Base-by-base conservation (phyloP, 176 grass and related monocot genomes). In the Phragmites australis region DNA sequence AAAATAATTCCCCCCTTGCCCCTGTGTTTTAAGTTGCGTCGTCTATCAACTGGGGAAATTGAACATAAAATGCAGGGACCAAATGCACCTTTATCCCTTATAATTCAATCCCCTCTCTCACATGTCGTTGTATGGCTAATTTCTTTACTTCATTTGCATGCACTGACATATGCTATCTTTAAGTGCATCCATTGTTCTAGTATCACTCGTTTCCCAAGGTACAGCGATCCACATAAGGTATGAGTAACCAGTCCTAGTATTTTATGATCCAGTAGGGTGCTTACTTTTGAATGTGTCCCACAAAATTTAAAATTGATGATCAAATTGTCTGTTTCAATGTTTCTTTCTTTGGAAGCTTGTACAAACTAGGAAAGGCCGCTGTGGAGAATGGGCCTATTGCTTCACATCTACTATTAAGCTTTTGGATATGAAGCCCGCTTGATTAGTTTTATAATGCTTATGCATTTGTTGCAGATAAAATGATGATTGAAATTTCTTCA, bases 381-480 rank as follows among this genome's bases (percentile, higher is more conserved):
- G 96, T 84, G 96, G 96, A 78, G 96, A 98, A 88, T 98, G 96
- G 96, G 92, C 96, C 39, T 94, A 98, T 85, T 98, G 96, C 84
- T 98, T 98, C 78, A 98, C 96, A 31, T 87, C 29, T 98, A 98
- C 73, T 98, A 92, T 76, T 90, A 88, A 79, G 72, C 84, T 63
- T 98, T 94, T 75, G 96, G 92, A 84, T 98, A 98, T 72, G 92
- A 98, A 89, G 80, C 96, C 88, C 92, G 90, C 82, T 71, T 94
- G 92, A 92, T 98, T 85, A 88, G 91, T 94, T 71, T 57, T 37
- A 75, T 82, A 67, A 56, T 67, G 15, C 44, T 81, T 64, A 65
- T 76, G 48, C 67, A 57, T 82, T 73, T 51, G 0, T 16, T 65
- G 50, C 51, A 65, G 53, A 23, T 34, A 72, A n/a, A 47, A 62